Base-by-base conservation (phyloP, 495 filamentous ascomycete genomes). In the Physcia stellaris region DNA sequence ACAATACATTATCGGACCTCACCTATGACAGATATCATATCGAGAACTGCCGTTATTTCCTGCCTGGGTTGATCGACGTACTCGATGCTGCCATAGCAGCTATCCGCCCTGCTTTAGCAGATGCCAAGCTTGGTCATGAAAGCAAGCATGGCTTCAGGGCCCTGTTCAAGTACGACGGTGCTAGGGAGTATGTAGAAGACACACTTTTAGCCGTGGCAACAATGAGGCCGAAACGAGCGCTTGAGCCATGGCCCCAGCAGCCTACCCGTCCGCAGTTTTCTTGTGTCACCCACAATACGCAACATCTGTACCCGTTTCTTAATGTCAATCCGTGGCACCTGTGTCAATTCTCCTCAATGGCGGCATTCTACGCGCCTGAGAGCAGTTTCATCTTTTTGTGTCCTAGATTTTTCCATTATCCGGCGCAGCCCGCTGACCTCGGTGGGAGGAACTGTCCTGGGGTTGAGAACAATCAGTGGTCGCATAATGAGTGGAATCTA, bases 361-460 rank as follows among this genome's bases (percentile, higher is more conserved):
- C 7, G 10, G 33, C 21, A 10, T 39, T 39, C 20, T 47, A 42
- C 10, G 0, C 29, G 1, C 1, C 4, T 10, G 39, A 17, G 17
- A 35, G 24, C 18, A 47, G 35, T 13, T 47, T 33, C 18, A 42
- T 47, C 4, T 35, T 47, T 19, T 10, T 47, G 17, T 47, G 39
- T 24, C 7, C 33, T 4, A 20, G 7, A 2, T 39, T 38, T 21
- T 42, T 39, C 24, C 6, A 13, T 5, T 7, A 4, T 6, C 2
- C 4, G 6, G 4, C 29, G 2, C 26, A 16, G 13, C 44, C 44
- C 9, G 4, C 38, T 4, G 34, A 4, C 9, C 44, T 40, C 6
- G 7, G 12, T 0, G 18, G 3, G 13, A 15, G 4, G 4, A 17
- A 27, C 1, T 47, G 39, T 19, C 44, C 39, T 20, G 20, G 15